A percentile compares a stretch with the other conserved stretches of the same genome.
Conservation (phyloP, 495 filamentous ascomycete species). For the Hyaloscypha finlandica region DNA sequence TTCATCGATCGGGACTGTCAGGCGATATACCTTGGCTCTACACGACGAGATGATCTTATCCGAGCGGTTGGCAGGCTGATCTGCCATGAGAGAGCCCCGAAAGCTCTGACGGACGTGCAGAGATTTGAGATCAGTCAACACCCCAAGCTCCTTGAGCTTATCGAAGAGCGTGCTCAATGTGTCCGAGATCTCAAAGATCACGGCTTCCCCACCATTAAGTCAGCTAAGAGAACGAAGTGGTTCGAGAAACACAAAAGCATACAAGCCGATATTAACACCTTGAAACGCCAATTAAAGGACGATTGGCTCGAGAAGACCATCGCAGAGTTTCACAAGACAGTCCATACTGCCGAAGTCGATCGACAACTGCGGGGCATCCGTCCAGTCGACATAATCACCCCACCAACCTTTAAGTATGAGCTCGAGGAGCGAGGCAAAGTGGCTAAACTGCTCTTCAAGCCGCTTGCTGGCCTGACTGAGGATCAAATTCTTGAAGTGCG, state of each 20-base stretch:
- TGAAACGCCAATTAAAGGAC: background rate
- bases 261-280: background rate
- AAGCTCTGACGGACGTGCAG: slow-evolving; percentile 6
- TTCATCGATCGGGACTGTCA: background rate
- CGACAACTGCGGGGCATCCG: background rate
- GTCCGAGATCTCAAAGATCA: slow-evolving; percentile 1
- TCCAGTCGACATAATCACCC: background rate
- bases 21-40: slow-evolving; percentile 22
- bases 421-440: too few species aligned
- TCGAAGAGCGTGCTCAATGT: background rate
- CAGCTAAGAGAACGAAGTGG: background rate
- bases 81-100: slow-evolving; percentile 16
- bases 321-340: background rate
- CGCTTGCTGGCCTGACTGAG: background rate
- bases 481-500: background rate
- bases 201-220: background rate
- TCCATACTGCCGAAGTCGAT: background rate
- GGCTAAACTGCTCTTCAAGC: too few species aligned
- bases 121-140: slow-evolving; percentile 5
- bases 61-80: slow-evolving; percentile 13
- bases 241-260: background rate
- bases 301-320: background rate
- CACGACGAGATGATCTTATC: slow-evolving; percentile 18
- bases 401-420: too few species aligned
- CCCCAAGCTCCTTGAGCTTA: slow-evolving; percentile 9